Conservation (phyloP, 495 filamentous ascomycete species). For the Aspergillus sclerotioniger region DNA sequence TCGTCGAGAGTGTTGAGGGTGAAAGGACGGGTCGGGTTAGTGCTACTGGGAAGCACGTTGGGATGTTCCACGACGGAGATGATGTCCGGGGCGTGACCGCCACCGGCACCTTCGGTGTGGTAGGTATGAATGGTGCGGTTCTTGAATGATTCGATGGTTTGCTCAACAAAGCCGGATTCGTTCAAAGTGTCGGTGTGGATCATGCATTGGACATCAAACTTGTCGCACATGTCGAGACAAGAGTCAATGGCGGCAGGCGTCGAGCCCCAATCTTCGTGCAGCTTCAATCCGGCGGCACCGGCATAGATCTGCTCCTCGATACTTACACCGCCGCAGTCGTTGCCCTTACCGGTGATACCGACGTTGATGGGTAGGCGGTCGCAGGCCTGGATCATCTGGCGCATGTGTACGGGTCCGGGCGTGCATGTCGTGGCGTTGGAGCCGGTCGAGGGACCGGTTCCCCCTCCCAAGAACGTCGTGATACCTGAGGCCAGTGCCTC, state of each 20-base stretch:
- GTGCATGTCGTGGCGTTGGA: slow-evolving; percentile 96
- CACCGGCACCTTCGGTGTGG: slow-evolving; percentile 95
- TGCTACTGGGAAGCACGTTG: slow-evolving; percentile 91
- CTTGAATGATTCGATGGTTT: slow-evolving; percentile 84
- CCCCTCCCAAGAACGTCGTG: slow-evolving; percentile 90
- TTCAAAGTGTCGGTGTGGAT: slow-evolving; percentile 99
- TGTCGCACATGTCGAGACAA: slow-evolving; percentile 84
- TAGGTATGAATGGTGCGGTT: slow-evolving; percentile 94
- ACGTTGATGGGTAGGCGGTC: slow-evolving; percentile 87
- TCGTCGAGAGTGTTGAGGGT: slow-evolving; percentile 94
- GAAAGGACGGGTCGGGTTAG: slow-evolving; percentile 91
- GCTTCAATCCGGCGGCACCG: slow-evolving; percentile 86
- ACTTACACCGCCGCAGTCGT: slow-evolving; percentile 71
- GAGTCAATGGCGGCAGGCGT: slow-evolving; percentile 92
- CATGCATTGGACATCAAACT: slow-evolving; percentile 88
- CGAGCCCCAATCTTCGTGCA: slow-evolving; percentile 97
- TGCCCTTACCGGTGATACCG: slow-evolving; percentile 95
- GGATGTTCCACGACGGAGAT: slow-evolving; percentile 87
- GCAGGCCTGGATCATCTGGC: slow-evolving; percentile 89
- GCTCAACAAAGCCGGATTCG: slow-evolving; percentile 95
- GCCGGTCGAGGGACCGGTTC: slow-evolving; percentile 92
- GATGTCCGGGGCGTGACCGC: slow-evolving; percentile 96
- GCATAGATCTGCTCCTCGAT: slow-evolving; percentile 80
- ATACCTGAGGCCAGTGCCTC: slow-evolving; percentile 86
- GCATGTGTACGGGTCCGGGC: slow-evolving; percentile 77